Base-by-base conservation (phyloP, 495 filamentous ascomycete species). In the Podospora didyma region DNA sequence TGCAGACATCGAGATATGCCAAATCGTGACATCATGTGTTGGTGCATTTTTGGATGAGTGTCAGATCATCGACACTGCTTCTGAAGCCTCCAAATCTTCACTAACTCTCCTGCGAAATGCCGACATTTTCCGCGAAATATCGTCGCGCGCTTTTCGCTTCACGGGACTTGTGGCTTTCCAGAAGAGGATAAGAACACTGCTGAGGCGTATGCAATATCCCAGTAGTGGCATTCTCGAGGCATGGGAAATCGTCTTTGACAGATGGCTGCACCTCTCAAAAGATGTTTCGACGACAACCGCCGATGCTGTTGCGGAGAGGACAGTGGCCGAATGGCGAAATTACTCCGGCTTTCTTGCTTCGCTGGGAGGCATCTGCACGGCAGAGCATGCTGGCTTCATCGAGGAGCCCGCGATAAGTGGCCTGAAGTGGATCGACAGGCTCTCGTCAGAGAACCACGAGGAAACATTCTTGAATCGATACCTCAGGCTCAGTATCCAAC, bases 141-240 rank as follows among this genome's bases (percentile, higher is more conserved):
- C 83, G 9, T 80, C 85, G 1, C 79, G 79, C 46, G 78, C 78
- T 12, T 86, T 86, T 66, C 73, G 80, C 37, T 82, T 87, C 49
- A 87, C 84, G 20, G 84, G 84, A 2, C 65, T 85, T 24, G 85
- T 86, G 16, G 84, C 83, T 14, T 87, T 87, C 63, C 84, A 87
- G 57, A 86, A 85, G 56, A 73, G 84, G 17, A 74, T 82, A 24
- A 75, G 83, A 26, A 73, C 67, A 14, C 72, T 85, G 11, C 58
- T 87, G 35, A 71, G 80, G 19, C 79, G 81, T 49, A 84, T 86
- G 74, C 75, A 78, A 41, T 78, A 78, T 59, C 84, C 84, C 10
- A 82, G 78, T 22, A 71, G 73, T 19, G 82, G 84, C 17, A 84
- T 87, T 48, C 69, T 87, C 44, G 76, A 79, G 26, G 84, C 84